phyloP scores from a whole-genome alignment of 768 basidiomycete species.

The Boletus edulis region DNA sequence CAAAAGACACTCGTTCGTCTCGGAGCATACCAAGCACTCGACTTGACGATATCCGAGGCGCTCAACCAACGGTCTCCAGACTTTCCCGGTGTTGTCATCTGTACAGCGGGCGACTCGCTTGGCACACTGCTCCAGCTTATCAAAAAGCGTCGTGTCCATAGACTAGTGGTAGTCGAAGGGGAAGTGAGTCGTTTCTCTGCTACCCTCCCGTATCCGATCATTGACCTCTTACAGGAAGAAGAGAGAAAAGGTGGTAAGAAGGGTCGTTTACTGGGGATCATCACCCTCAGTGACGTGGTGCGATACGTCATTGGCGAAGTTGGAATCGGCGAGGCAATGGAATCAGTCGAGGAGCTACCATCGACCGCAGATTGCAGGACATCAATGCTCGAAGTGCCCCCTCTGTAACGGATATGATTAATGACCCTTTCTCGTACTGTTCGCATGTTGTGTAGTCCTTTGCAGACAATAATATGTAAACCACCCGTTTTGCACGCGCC shows the following conservation, averaged over 20 bases:
- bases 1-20: constrained; percentile 87
- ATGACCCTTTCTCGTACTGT: constrained; percentile 1
- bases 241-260: constrained; percentile 78
- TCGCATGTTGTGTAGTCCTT: constrained; percentile 7
- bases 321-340: constrained; percentile 46
- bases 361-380: constrained; percentile 8
- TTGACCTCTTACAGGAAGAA: constrained; percentile 57
- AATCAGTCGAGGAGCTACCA: constrained; percentile 32
- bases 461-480: constrained; percentile 8
- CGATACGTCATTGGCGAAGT: constrained; percentile 74
- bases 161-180: constrained; percentile 93
- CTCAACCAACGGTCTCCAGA: constrained; percentile 89
- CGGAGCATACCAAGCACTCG: constrained; percentile 94
- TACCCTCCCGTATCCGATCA: background rate
- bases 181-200: constrained; percentile 48
- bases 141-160: constrained; percentile 90
- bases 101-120: constrained; percentile 88
- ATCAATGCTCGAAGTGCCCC: constrained; percentile 15
- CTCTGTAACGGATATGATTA: background rate
- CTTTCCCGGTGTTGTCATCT: constrained; percentile 96
- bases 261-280: constrained; percentile 80
- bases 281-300: constrained; percentile 86
- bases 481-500: background rate
- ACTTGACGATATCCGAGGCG: constrained; percentile 90
- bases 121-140: constrained; percentile 88